These are phyloP conservation scores for Protomyces inouyei DNA, from an alignment of 1,139 yeast genomes.

Conservation along the genomic window DNA sequence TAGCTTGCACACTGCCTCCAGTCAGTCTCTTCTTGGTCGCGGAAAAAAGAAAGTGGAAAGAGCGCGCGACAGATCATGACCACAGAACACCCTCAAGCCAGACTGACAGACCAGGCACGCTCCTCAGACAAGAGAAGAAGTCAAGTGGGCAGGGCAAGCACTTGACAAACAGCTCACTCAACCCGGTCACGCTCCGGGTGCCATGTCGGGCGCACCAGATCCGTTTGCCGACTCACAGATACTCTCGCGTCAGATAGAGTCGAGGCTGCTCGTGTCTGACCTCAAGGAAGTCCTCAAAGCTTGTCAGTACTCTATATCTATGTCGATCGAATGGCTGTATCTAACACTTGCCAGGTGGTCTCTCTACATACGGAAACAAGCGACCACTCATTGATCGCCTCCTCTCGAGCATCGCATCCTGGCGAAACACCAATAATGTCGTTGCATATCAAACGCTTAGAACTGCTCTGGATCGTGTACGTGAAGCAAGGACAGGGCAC, in stretches of 20 bases:
- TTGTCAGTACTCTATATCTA: background rate
- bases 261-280: conserved; percentile 23
- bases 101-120: background rate
- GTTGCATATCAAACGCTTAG: background rate
- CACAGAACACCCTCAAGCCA: background rate
- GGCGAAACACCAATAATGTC: background rate
- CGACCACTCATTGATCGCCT: conserved; percentile 23
- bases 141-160: too few species aligned
- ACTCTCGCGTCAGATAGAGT: conserved; percentile 20
- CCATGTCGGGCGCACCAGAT: conserved; percentile 7
- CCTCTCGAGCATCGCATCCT: background rate
- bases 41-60: background rate
- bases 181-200: background rate
- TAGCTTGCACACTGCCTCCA: too few species aligned
- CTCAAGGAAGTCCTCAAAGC: conserved; percentile 26
- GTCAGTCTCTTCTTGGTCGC: too few species aligned
- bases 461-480: background rate
- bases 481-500: too few species aligned
- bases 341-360: background rate
- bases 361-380: conserved; percentile 17
- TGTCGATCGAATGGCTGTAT: too few species aligned
- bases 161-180: too few species aligned
- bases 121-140: too few species aligned
- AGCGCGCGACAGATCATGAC: background rate
- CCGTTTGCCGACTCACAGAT: conserved; percentile 16